Base-by-base conservation (phyloP, 2,329 filamentous ascomycete genomes). In the Colletotrichum chrysophilum region DNA sequence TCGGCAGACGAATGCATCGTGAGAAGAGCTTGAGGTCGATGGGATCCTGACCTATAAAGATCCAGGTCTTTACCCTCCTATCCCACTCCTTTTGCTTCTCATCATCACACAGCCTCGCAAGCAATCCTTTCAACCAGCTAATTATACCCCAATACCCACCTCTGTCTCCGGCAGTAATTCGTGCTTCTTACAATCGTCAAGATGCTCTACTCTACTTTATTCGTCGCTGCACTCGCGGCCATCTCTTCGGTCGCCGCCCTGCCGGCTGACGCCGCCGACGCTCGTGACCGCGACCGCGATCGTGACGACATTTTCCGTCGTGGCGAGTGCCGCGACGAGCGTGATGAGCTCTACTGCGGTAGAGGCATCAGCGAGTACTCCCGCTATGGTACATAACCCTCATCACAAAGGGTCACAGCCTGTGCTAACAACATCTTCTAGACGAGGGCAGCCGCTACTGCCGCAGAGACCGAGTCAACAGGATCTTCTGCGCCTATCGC, bases 401-500 rank as follows among this genome's bases (percentile, higher is more conserved):
- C 24, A 14, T 13, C 7, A 7, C 18, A 16, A 14, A 9, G n/a
- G 36, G 13, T 2, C 13, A 13, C 5, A 21, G 12, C 4, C 8
- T 7, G 10, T 18, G 48, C 66, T 69, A 26, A 69, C 18, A 36
- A n/a, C 8, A 38, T 14, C 5, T 21, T 9, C 16, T 26, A 75
- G 74, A 75, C n/a, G 43, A 28, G n/a, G 52, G 65, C 56, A 75
- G 24, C 65, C 66, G 48, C 21, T 75, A 60, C 58, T 75, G 66
- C 48, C 30, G 55, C 18, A 69, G 66, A 21, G 70, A 75, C 21
- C 30, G 55, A 7, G 24, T 36, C 9, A 75, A 75, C 70, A 73
- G 56, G 10, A n/a, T 75, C 24, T 75, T 75, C 74, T 75, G 74
- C 18, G 74, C 74, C 48, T 68, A 64, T 18, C 74, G 74, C 32